phyloP scores from a whole-genome alignment of 768 basidiomycete genomes.

The Rhodotorula babjevae region DNA sequence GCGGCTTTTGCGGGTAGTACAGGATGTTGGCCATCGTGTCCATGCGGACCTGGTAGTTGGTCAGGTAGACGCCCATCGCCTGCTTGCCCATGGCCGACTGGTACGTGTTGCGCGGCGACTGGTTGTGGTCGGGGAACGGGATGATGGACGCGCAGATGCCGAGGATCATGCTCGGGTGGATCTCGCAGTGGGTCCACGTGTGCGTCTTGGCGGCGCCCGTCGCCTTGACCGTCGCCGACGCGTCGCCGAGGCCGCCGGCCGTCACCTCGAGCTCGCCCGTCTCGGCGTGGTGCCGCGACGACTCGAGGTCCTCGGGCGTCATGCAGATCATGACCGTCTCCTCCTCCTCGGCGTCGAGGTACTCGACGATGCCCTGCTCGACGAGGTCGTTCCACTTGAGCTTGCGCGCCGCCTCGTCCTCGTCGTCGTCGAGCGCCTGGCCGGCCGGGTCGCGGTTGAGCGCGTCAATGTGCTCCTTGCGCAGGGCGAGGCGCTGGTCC shows the following conservation, averaged over 20 bases:
- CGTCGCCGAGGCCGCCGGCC: conserved; percentile 66
- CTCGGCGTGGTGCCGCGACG: conserved; percentile 59
- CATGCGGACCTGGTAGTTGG: conserved; percentile 98
- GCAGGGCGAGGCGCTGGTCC: conserved; percentile 66
- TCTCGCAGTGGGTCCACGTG: conserved; percentile 98
- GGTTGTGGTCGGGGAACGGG: conserved; percentile 99
- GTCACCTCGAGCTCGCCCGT: conserved; percentile 48
- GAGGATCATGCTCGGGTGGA: conserved; percentile 97
- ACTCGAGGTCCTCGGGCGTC: conserved; percentile 92
- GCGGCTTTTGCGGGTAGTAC: conserved; percentile 98
- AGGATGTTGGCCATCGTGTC: conserved; percentile 99
- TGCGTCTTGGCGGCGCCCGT: conserved; percentile 64
- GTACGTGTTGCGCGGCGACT: conserved; percentile 99
- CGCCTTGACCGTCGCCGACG: conserved; percentile 80
- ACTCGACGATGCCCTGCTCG: conserved; percentile 81
- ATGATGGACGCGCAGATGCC: conserved; percentile 98
- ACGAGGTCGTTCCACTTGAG: conserved; percentile 81
- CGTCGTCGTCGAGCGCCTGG: conserved; percentile 54
- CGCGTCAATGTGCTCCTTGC: conserved; percentile 77
- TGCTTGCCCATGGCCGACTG: conserved; percentile 99
- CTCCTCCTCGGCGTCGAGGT: conserved; percentile 97
- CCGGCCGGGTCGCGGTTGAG: conserved; percentile 48
- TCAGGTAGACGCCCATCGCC: conserved; percentile 98
- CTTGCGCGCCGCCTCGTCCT: conserved; percentile 54
- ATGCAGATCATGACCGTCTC: conserved; percentile 99